These are phyloP conservation scores for Lichtheimia hyalospora DNA, from an alignment of 371 early-diverging fungal genomes.

Conservation along the genomic window DNA sequence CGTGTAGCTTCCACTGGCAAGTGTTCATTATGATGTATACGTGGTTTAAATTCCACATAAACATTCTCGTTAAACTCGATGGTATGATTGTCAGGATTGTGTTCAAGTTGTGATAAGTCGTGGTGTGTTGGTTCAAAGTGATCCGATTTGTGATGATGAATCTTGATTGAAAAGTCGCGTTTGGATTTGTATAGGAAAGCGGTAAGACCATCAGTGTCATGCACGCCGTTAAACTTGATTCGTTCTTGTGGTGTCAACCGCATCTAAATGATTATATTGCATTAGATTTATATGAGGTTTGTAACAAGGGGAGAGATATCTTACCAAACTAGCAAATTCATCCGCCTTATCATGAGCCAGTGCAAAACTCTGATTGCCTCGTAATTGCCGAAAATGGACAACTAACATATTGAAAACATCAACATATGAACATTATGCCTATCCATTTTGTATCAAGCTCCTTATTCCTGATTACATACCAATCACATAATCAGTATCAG, in stretches of 20 bases:
- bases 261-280: constrained; percentile 19
- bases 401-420: constrained; percentile 17
- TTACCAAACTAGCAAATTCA: constrained; percentile 23
- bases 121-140: neutral
- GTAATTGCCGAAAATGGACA: constrained; percentile 47
- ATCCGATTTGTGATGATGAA: constrained; percentile 35
- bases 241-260: constrained; percentile 46
- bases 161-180: constrained; percentile 57
- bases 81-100: constrained; percentile 29
- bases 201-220: constrained; percentile 54
- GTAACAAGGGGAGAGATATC: neutral
- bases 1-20: constrained; percentile 25
- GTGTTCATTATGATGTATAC: constrained; percentile 12
- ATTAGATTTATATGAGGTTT: too few species aligned
- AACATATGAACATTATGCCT: too few species aligned
- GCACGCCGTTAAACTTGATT: constrained; percentile 51
- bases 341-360: constrained; percentile 34
- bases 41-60: constrained; percentile 48
- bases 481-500: too few species aligned
- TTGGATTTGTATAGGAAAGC: constrained; percentile 52
- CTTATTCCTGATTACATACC: too few species aligned
- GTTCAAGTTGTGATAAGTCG: constrained; percentile 15
- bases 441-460: too few species aligned
- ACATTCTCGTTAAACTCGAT: constrained; percentile 45
- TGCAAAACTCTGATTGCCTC: constrained; percentile 45